Conservation (phyloP, 768 basidiomycete genomes). For the Amanita thiersii region DNA sequence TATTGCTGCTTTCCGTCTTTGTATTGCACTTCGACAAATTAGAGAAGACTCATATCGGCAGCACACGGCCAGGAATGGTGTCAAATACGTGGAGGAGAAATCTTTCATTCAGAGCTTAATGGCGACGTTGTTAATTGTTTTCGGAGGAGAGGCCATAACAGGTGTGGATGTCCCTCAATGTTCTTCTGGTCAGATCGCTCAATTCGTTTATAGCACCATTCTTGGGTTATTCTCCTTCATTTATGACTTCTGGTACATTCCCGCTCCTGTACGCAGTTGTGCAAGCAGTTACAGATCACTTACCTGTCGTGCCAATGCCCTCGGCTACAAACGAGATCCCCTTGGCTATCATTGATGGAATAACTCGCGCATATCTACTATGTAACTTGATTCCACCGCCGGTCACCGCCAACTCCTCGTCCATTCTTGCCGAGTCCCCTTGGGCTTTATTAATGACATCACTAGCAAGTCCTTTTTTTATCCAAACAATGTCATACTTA, state of each 20-base stretch:
- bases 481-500: neutral
- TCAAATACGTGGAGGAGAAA: slow-evolving; percentile 30
- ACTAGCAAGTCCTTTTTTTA: slow-evolving; percentile 36
- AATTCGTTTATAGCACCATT: slow-evolving; percentile 41
- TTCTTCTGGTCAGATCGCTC: slow-evolving; percentile 1
- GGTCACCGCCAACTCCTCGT: slow-evolving; percentile 44
- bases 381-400: slow-evolving; percentile 71
- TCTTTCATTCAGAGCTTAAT: slow-evolving; percentile 52
- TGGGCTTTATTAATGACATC: slow-evolving; percentile 73
- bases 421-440: slow-evolving; percentile 53
- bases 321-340: slow-evolving; percentile 59
- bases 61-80: slow-evolving; percentile 34
- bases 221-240: slow-evolving; percentile 63
- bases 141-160: slow-evolving; percentile 68
- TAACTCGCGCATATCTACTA: slow-evolving; percentile 71
- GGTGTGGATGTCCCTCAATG: slow-evolving; percentile 31
- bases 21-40: slow-evolving; percentile 60
- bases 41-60: slow-evolving; percentile 39
- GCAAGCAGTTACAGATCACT: slow-evolving; percentile 52
- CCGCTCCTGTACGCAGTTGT: slow-evolving; percentile 52
- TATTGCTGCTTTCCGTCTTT: slow-evolving; percentile 59
- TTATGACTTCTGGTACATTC: slow-evolving; percentile 65
- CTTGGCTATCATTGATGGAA: slow-evolving; percentile 66
- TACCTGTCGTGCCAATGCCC: slow-evolving; percentile 50
- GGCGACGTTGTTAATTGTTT: slow-evolving; percentile 61